Evolutionary conservation across 192 early-diverging fungal genomes (phyloP).

Genomic region (Backusella luteola): DNA sequence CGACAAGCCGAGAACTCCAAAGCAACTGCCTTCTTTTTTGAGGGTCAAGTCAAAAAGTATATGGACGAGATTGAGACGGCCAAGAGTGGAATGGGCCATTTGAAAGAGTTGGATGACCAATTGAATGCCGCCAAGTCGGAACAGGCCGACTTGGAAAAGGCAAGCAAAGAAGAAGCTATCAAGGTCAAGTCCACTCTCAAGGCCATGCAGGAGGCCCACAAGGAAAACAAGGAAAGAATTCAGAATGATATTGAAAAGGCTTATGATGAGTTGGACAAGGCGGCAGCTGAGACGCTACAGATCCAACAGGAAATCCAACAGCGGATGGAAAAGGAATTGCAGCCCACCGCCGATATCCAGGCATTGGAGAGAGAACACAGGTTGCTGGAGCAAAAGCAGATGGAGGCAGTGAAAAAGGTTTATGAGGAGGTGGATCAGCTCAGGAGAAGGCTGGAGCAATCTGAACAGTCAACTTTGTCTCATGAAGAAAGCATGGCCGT

Average conservation of each 20-base stretch:
- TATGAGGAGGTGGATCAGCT: constrained; percentile 17
- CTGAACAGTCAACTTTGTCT: constrained; percentile 7
- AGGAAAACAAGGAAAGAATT: constrained; percentile 25
- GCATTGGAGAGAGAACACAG: constrained; percentile 17
- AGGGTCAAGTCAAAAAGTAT: constrained; percentile 41
- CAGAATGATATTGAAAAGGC: constrained; percentile 17
- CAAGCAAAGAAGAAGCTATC: constrained; percentile 22
- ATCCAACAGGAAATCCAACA: constrained; percentile 25
- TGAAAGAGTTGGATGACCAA: constrained; percentile 38
- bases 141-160: constrained; percentile 22
- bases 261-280: constrained; percentile 24
- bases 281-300: constrained; percentile 16
- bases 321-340: constrained; percentile 7
- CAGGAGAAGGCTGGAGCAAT: constrained; percentile 11
- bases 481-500: constrained; percentile 20
- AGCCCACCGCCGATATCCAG: background rate
- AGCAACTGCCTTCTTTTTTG: constrained; percentile 43
- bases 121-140: constrained; percentile 28
- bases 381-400: constrained; percentile 12
- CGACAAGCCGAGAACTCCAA: constrained; percentile 41
- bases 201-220: constrained; percentile 20
- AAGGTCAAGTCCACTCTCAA: constrained; percentile 24
- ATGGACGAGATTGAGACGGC: constrained; percentile 41
- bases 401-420: constrained; percentile 19
- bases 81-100: constrained; percentile 32